Base-by-base conservation (phyloP, 192 early-diverging fungal species). In the Paraglomus occultum region DNA sequence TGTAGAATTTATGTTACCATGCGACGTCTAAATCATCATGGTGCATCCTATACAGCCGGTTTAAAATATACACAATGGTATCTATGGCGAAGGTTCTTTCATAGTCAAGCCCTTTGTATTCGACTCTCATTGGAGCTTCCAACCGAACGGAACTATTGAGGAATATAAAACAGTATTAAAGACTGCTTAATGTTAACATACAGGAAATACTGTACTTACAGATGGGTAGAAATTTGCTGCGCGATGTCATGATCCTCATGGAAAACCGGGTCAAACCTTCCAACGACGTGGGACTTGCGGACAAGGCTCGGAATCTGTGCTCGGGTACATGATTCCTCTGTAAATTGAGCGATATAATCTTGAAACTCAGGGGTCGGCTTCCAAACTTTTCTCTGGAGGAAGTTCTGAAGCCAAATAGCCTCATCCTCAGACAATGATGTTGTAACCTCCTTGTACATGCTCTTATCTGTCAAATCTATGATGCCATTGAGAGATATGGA, bases 141-240 rank as follows among this genome's bases (percentile, higher is more conserved):
- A 68, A 31, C 23, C 52, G 0, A 4, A 57, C 42, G n/a, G 65
- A 68, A 44, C 53, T 68, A 68, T 38, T 55, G 10, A 4, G 57
- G 57, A 66, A 51, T 38, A 39, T 51, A 14, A 38, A 18, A 51
- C n/a, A 47, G 22, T 51, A 39, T 38, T 14, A 39, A 8, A 51
- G 42, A 51, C 42, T 66, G 8, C 10, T 51, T 66, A 66, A 39
- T 51, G 64, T 52, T 51, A 4, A 66, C 18, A 51, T 46, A 65
- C 7, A 38, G 51, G 40, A 65, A 69, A n/a, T n/a, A n/a, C n/a
- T n/a, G n/a, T 57, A 57, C 44, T 57, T 69, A 69, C 53, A 69
- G 38, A 57, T 69, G 53, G 11, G 53, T 69, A 46, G 58, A 15
- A 43, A 69, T 69, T 45, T 69, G 67, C 44, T 69, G 53, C 5